Evolutionary conservation across 148 eudicot genomes (phyloP), one percentile per base, ranked within the genome.

Genomic region (Silene latifolia): DNA sequence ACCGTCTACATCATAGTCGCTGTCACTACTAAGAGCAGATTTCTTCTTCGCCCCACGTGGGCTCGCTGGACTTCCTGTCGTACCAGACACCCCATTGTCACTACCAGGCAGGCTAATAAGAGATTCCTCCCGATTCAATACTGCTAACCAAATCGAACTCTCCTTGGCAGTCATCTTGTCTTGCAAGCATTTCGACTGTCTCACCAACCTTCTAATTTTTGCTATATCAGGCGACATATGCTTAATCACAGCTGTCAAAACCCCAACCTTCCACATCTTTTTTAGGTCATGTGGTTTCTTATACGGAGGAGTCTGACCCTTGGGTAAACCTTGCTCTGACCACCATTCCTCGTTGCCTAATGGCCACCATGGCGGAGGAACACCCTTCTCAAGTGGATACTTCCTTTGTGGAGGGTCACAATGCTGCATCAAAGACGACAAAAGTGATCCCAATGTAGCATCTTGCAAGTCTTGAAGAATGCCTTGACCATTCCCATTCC

Each of bases 1-100:
- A 15, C 79, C 85, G 10, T 87, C 90, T 60, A 87, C 90, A 80
- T 87, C 85, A 85, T 87, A 87, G 66, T 87, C 90, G 77, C 85
- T 82, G 32, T 84, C 48, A 17, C 85, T 86, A 65, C 78, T 73
- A 7, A 83, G 54, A 83, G 69, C 80, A 81, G 66, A 13, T 85
- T 82, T 67, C 81, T 87, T 8, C 70, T 23, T 23, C 74, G 44
- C 84, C 47, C 74, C 84, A 66, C 77, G 64, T 6, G 66, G 44
- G 1, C 81, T 73, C 20, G 78, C 80, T 15, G 82, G 87, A 75
- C 84, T 39, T 39, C 44, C 44, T 7, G 44, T 39, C 8, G 44
- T 39, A 39, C 44, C 44, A 39, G 44, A 39, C 44, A 39, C 44
- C 44, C 44, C 44, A 7, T 39, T 39, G 44, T 39, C 82, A 63